phyloP scores from a whole-genome alignment of 2,329 filamentous ascomycete genomes.

The Colletotrichum ledebouriae region DNA sequence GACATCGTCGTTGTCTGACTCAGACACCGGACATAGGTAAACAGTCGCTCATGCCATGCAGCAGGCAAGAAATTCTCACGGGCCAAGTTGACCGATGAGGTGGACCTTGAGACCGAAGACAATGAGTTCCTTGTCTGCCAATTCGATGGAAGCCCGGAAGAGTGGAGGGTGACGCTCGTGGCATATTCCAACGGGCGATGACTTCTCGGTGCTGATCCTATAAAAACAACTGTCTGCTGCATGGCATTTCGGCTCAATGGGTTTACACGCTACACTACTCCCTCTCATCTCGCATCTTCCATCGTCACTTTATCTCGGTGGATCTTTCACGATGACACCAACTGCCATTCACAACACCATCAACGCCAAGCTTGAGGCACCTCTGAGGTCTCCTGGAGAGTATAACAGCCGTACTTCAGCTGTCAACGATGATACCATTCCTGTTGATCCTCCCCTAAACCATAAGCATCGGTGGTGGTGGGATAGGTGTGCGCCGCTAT shows the following conservation, averaged over 20 bases:
- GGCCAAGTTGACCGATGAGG: constrained; percentile 2
- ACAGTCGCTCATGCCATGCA: background rate
- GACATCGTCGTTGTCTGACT: constrained; percentile 4
- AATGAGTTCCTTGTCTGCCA: constrained; percentile 1
- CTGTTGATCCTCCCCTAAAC: constrained; percentile 28
- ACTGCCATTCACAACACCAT: background rate
- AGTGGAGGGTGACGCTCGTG: background rate
- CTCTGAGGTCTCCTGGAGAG: background rate
- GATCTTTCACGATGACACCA: constrained; percentile 21
- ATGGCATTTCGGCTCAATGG: background rate
- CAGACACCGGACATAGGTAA: constrained; percentile 11
- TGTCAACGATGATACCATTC: background rate
- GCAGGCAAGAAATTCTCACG: background rate
- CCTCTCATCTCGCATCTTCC: background rate
- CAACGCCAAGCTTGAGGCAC: background rate
- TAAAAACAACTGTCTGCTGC: background rate
- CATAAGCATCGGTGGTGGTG: constrained; percentile 32
- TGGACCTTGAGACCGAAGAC: background rate
- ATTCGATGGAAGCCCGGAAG: background rate
- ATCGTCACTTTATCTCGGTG: background rate
- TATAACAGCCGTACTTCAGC: background rate
- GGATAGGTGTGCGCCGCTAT: constrained; percentile 28
- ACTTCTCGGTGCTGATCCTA: background rate
- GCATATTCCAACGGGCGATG: background rate
- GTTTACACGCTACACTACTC: background rate